Evolutionary conservation across 352 stramenopile species (phyloP), one percentile per base, ranked within the genome.

Genomic region (Globisporangium ultimum): DNA sequence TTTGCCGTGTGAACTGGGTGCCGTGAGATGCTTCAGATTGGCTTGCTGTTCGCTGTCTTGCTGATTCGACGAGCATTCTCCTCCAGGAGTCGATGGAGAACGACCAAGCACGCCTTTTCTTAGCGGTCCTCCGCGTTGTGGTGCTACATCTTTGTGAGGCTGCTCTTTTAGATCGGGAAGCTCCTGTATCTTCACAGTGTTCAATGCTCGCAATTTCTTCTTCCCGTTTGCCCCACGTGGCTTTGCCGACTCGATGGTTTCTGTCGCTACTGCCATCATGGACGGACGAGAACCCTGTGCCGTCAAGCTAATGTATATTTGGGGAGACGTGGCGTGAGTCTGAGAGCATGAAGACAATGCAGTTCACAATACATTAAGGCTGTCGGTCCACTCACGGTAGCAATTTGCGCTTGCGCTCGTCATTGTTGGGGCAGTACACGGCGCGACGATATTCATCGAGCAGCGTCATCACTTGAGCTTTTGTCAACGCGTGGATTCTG

Each of bases 371-470:
- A 14, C 28, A 1, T 32, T 17, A 3, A 11, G 22, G 21, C 13
- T 41, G 18, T 2, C 10, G 2, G 7, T 11, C 0, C 47, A 22
- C 63, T 64, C 68, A 90, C 80, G 76, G 74, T 9, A 55, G 67
- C 14, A 90, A 65, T 28, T 79, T 62, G 20, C 63, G 71, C 17
- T 64, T 56, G 41, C 68, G 65, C 48, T 73, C 57, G 18, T 71
- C 61, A 14, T 64, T 57, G 48, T 48, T 63, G n/a, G 59, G 49
- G 18, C 49, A 71, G 47, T 87, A 77, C 24, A 86, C 64, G 0
- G 74, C 71, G 48, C 74, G 76, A 1, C 74, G 80, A 52, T 86
- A 88, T 20, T 87, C 74, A 42, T 87, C 78, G 20, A 90, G 61
- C 57, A 90, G 72, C 42, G 78, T 90, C 80, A 89, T 89, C 21